Evolutionary conservation across 495 filamentous ascomycete species (phyloP).

Genomic region (Tuber indicum): DNA sequence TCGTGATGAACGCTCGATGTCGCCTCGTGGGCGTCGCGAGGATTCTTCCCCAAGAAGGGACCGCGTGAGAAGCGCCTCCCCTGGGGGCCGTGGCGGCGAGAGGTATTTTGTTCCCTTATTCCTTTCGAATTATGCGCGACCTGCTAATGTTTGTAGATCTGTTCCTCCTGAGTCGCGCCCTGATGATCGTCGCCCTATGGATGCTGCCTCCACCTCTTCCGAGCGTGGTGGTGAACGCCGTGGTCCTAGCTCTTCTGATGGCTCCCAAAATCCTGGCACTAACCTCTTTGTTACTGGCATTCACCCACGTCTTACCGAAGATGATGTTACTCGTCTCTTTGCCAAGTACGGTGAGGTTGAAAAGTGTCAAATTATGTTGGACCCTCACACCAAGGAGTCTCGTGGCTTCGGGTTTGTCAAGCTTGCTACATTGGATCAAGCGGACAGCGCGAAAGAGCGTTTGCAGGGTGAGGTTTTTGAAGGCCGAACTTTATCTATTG

Average conservation of each 20-base stretch:
- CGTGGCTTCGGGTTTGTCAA: constrained; percentile 99
- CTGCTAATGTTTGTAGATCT: constrained; percentile 42
- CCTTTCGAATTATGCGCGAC: constrained; percentile 4
- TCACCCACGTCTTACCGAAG: constrained; percentile 84
- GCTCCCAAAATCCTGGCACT: constrained; percentile 80
- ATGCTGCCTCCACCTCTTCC: constrained; percentile 44
- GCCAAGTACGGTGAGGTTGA: constrained; percentile 98
- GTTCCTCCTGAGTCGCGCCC: constrained; percentile 42
- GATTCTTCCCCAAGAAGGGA: constrained; percentile 66
- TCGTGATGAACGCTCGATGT: constrained; percentile 39
- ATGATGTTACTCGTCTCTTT: constrained; percentile 87
- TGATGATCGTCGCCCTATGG: constrained; percentile 44
- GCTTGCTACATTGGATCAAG: constrained; percentile 88
- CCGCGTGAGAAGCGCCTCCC: constrained; percentile 87
- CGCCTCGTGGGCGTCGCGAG: constrained; percentile 57
- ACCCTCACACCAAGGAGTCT: constrained; percentile 95
- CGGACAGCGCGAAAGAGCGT: constrained; percentile 93
- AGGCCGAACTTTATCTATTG: constrained; percentile 92
- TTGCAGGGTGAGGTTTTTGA: constrained; percentile 93
- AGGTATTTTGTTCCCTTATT: constrained; percentile 56
- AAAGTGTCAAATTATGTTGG: constrained; percentile 99
- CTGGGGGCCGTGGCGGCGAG: constrained; percentile 64
- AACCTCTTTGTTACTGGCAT: constrained; percentile 99
- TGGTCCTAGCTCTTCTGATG: constrained; percentile 70
- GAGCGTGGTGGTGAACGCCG: constrained; percentile 55